Percentiles rank a stretch among this genome's conserved stretches.
Evolutionary conservation across 73 alveolate genomes (phyloP).

Genomic region (Paramecium biaurelia): DNA sequence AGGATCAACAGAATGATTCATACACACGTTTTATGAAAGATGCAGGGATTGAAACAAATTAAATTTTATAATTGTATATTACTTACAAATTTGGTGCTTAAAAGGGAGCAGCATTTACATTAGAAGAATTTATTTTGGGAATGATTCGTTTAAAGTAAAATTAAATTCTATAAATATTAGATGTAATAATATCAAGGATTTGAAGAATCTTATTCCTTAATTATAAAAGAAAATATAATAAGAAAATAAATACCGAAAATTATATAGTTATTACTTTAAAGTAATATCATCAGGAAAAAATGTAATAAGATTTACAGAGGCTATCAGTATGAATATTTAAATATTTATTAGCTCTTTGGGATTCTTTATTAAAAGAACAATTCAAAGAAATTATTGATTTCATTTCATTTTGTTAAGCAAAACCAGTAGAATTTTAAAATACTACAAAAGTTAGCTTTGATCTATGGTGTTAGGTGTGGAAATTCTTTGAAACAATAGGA

Average conservation of each 20-base stretch:
- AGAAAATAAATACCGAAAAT: not conserved
- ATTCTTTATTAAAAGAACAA: not conserved
- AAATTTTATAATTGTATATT: not conserved
- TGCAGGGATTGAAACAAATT: not conserved
- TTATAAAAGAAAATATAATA: not conserved
- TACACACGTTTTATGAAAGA: not conserved
- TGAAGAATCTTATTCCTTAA: not conserved
- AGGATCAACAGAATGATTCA: not conserved
- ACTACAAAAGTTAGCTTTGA: not conserved
- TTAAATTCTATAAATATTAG: not conserved
- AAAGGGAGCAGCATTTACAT: not conserved
- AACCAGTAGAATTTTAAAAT: not conserved
- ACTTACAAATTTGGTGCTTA: not conserved
- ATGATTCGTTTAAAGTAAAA: not conserved
- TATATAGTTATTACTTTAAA: not conserved
- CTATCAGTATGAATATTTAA: not conserved
- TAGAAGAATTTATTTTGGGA: not conserved
- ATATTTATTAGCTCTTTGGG: not conserved
- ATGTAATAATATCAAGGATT: not conserved
- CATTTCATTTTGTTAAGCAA: not conserved
- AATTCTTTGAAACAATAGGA: slow-evolving; percentile 5
- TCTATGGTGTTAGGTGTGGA: slow-evolving; percentile 34
- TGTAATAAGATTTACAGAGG: not conserved
- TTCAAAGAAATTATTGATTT: not conserved
- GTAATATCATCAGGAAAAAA: not conserved